These are phyloP conservation scores for Podospora sp. DNA, from an alignment of 495 filamentous ascomycete genomes.

Conservation along the genomic window DNA sequence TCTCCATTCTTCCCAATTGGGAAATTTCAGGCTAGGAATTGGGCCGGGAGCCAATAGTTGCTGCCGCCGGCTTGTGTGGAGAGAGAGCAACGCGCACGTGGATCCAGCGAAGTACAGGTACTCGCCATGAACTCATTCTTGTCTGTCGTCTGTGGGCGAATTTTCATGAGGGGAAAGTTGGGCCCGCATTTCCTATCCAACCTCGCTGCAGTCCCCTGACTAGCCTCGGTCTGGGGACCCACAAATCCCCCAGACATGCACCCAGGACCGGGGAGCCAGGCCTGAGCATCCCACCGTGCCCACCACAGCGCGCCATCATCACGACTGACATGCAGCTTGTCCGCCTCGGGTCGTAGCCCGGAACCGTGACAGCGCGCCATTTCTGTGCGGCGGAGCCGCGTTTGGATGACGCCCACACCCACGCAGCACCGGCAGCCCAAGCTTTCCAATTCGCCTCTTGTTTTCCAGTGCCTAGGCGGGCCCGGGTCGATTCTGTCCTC, in stretches of 20 bases:
- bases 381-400: neutral
- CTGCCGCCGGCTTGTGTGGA: neutral
- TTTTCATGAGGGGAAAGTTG: conserved; percentile 6
- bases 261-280: neutral
- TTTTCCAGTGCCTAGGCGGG: neutral
- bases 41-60: conserved; percentile 18
- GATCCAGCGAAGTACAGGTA: conserved; percentile 5
- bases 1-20: conserved; percentile 12
- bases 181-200: conserved; percentile 21
- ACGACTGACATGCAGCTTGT: conserved; percentile 4
- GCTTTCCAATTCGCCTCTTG: neutral
- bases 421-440: neutral
- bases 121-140: neutral
- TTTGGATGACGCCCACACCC: neutral
- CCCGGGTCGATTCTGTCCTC: neutral
- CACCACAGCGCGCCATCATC: conserved; percentile 9
- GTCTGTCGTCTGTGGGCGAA: neutral
- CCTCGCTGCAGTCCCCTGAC: conserved; percentile 3
- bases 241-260: neutral
- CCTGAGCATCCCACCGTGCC: neutral
- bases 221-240: neutral
- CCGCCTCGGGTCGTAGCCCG: neutral
- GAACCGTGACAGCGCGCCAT: neutral
- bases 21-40: conserved; percentile 25
- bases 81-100: neutral